A percentile compares a stretch with the other conserved stretches of the same genome.
These are phyloP conservation scores for Apostasia shenzhenica DNA, from an alignment of 106 monocot genomes.

Conservation along the genomic window DNA sequence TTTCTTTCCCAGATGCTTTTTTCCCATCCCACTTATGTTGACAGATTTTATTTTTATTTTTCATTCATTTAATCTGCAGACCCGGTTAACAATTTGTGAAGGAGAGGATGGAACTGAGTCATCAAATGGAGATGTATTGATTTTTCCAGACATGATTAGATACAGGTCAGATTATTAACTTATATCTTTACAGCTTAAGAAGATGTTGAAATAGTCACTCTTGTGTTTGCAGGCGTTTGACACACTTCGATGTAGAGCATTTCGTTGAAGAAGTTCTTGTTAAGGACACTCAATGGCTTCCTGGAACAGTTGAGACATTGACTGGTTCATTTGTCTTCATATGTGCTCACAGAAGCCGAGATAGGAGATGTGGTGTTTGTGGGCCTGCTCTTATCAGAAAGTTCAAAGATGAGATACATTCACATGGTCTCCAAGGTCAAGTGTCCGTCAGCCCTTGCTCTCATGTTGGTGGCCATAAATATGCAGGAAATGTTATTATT, in stretches of 20 bases:
- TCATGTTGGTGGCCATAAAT: slow-evolving; percentile 94
- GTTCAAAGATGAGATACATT: slow-evolving; percentile 79
- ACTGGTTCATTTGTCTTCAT: slow-evolving; percentile 89
- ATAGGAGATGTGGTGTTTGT: slow-evolving; percentile 84
- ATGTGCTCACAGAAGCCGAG: slow-evolving; percentile 87
- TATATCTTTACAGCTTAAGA: too few species aligned
- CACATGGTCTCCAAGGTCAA: slow-evolving; percentile 46
- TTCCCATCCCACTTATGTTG: too few species aligned
- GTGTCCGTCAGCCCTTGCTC: slow-evolving; percentile 79
- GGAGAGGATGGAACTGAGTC: slow-evolving; percentile 91
- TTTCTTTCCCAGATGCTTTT: too few species aligned
- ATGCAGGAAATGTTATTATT: slow-evolving; percentile 94
- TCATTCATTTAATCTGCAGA: slow-evolving; percentile 28
- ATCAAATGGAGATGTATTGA: slow-evolving; percentile 94
- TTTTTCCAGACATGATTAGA: slow-evolving; percentile 97
- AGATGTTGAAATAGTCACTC: neutral
- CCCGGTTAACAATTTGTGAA: slow-evolving; percentile 83
- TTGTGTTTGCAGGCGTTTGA: slow-evolving; percentile 52
- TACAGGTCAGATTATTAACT: slow-evolving; percentile 58
- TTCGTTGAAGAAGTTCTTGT: slow-evolving; percentile 94
- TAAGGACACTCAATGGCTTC: slow-evolving; percentile 68
- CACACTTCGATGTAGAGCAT: slow-evolving; percentile 76
- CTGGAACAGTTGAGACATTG: slow-evolving; percentile 41
- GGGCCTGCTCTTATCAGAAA: slow-evolving; percentile 69
- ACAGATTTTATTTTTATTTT: neutral